Base-by-base conservation (phyloP, 768 basidiomycete species). In the Naganishia friedmannii region DNA sequence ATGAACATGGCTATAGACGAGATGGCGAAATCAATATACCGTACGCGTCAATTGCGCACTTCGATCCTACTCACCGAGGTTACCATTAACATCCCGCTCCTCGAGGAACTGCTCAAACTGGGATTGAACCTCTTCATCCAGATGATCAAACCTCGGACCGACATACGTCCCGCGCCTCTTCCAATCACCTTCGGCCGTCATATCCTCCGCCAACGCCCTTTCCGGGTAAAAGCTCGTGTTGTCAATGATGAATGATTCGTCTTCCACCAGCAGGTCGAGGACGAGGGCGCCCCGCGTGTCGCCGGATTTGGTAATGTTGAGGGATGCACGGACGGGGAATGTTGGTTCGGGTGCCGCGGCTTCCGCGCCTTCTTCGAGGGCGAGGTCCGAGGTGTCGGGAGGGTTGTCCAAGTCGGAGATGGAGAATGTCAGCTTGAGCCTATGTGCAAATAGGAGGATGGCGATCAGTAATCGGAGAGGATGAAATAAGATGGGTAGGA, bases 61-160 rank as follows among this genome's bases (percentile, higher is more conserved):
- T 6, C 26, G 53, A 13, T n/a, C 7, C 23, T 8, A 73, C 77
- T 74, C 63, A 78, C 77, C 76, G 53, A 94, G 84, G 45, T 78
- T 82, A 76, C 91, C 89, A 79, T 92, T 87, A 75, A 99, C 85
- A 9, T 93, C 94, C 66, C 95, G 89, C 83, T 97, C 94, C 73
- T 87, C 86, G 68, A 99, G 82, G 86, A 85, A 98, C 78, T 86
- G 86, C 77, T 95, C 92, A 78, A 98, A 93, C 80, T 92, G 90
- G 74, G 93, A 89, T 82, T 98, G 95, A 21, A 99, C 87, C 1
- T 82, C 79, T 53, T 88, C 85, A 77, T 98, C 95, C 53, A 98
- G 88, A 57, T 92, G 90, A 70, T 93, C 91, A 76, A 96, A 98
- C 87, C 91, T 88, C 65, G 94, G 95, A 0, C 95, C 95, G 78